A percentile compares a stretch with the other conserved stretches of the same genome.
phyloP scores from a whole-genome alignment of 805 yeast species.

The Pichia cephalocereana region DNA sequence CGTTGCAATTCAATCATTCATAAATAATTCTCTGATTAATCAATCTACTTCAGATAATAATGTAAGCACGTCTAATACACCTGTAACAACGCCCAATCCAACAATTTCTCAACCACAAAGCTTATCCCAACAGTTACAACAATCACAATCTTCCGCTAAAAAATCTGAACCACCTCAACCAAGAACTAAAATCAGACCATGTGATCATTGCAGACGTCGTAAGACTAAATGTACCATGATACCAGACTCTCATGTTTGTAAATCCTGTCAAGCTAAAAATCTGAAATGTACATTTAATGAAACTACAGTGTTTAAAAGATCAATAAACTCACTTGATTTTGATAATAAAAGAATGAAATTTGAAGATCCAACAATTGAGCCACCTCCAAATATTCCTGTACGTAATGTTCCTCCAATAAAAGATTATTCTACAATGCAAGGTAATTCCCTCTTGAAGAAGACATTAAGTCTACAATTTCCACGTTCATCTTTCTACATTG shows the following conservation, averaged over 20 bases:
- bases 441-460: constrained; percentile 55
- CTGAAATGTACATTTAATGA: constrained; percentile 69
- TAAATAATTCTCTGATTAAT: too few species aligned
- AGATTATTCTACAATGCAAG: constrained; percentile 57
- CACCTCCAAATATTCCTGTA: constrained; percentile 32
- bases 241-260: constrained; percentile 56
- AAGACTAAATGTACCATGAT: constrained; percentile 70
- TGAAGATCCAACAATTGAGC: constrained; percentile 28
- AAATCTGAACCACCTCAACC: constrained; percentile 30
- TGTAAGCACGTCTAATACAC: too few species aligned
- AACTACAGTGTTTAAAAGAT: constrained; percentile 35
- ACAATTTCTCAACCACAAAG: too few species aligned
- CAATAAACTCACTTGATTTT: constrained; percentile 21
- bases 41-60: too few species aligned
- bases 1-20: too few species aligned
- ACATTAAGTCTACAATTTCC: constrained; percentile 79
- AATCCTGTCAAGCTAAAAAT: constrained; percentile 67
- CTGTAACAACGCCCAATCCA: neutral
- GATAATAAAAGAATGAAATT: constrained; percentile 23
- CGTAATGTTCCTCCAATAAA: constrained; percentile 52
- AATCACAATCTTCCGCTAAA: neutral
- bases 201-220: constrained; percentile 78
- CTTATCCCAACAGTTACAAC: too few species aligned
- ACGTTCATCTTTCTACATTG: constrained; percentile 79
- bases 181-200: constrained; percentile 45